Base-by-base conservation (phyloP, 2,329 filamentous ascomycete species). In the Xylaria sp. region DNA sequence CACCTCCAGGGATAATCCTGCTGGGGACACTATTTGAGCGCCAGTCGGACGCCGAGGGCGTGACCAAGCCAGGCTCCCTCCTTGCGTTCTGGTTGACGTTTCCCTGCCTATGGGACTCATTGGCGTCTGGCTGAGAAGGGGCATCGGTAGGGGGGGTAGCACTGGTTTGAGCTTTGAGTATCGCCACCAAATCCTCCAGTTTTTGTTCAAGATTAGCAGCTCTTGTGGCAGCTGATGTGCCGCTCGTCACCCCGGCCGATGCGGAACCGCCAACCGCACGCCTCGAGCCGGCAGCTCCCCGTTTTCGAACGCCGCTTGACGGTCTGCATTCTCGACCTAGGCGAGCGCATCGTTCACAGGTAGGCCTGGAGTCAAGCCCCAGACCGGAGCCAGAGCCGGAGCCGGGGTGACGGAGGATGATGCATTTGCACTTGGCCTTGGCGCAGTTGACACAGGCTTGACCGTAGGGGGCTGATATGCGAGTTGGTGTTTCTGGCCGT, bases 351-450 rank as follows among this genome's bases (percentile, higher is more conserved):
- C 83, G 81, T 60, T 82, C 80, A 66, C 80, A 82, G 10, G 58
- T 69, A 18, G 58, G 60, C 20, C 52, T 25, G 12, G 66, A 28
- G 7, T 71, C 62, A 20, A 52, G 60, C 36, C 59, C 65, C 1
- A 65, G 23, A 12, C 66, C 64, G 10, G 66, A 48, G 31, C 51
- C 59, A 10, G 67, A 31, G 13, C 66, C 64, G 10, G 66, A 51
- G 31, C 51, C 59, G 10, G 63, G 13, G n/a, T 55, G 72, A 2
- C 73, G 67, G 23, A 78, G 75, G 51, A 81, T 76, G 33, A 83
- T 79, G 70, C 83, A 84, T 75, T 82, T 83, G 75, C 83, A 83
- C 65, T 84, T 84, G 41, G 82, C 82, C 56, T 80, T 81, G 56
- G 80, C 78, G 71, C 83, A 84, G 63, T 80, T 81, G 52, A 76